Conservation (phyloP, 1,139 yeast species). For the Eremothecium sinecaudum region DNA sequence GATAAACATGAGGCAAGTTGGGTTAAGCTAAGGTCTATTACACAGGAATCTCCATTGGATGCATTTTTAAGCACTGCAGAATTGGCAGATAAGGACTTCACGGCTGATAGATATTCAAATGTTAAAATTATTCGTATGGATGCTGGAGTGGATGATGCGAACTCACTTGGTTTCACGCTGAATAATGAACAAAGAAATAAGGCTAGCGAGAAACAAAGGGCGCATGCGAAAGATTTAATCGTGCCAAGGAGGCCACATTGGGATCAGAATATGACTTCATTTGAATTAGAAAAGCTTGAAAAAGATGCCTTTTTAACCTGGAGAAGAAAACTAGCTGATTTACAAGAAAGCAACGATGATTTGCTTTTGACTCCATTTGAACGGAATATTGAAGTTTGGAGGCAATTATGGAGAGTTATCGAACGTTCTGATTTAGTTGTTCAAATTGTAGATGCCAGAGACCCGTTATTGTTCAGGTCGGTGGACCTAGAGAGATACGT, state of each 20-base stretch:
- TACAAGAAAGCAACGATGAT: conserved; percentile 69
- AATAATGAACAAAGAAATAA: conserved; percentile 58
- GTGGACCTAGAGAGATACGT: conserved; percentile 83
- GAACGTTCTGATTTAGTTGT: conserved; percentile 92
- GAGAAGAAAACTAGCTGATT: conserved; percentile 80
- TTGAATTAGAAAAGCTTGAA: conserved; percentile 78
- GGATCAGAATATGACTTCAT: conserved; percentile 61
- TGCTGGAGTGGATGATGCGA: conserved; percentile 37
- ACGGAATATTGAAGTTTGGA: conserved; percentile 96
- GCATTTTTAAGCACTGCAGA: conserved; percentile 93
- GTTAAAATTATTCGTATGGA: conserved; percentile 78
- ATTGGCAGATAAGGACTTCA: conserved; percentile 90
- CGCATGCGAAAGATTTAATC: conserved; percentile 71
- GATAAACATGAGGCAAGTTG: conserved; percentile 78
- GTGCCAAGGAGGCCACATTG: conserved; percentile 92
- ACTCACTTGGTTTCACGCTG: conserved; percentile 45
- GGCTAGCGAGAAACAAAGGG: conserved; percentile 56
- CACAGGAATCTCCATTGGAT: conserved; percentile 89
- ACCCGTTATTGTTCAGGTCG: conserved; percentile 84
- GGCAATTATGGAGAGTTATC: conserved; percentile 96
- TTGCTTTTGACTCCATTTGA: conserved; percentile 91
- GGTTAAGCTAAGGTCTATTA: conserved; percentile 86
- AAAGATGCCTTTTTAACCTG: conserved; percentile 85
- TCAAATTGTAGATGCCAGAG: conserved; percentile 96
- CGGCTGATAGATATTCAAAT: conserved; percentile 78